A percentile compares a stretch with the other conserved stretches of the same genome.
Evolutionary conservation across 1,284 basidiomycete species (phyloP).

Genomic region (Termitomyces sp.): DNA sequence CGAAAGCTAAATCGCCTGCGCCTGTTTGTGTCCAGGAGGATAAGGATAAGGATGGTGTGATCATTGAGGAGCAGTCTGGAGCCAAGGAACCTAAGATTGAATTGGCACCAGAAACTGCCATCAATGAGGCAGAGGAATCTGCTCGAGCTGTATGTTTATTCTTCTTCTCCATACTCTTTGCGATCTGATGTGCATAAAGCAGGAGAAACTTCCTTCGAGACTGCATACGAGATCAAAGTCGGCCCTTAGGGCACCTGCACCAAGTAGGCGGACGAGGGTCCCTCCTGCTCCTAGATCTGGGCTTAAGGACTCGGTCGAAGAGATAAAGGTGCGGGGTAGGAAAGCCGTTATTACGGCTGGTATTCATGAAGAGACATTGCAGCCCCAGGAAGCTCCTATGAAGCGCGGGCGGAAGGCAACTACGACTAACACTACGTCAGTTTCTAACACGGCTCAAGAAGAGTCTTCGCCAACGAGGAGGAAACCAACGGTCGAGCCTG

Average conservation of each 20-base stretch:
- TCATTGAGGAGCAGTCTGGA: neutral
- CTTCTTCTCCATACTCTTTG: neutral
- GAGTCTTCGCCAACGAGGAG: conserved; percentile 13
- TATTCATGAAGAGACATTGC: neutral
- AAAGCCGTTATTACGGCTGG: neutral
- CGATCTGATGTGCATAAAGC: neutral
- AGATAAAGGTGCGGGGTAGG: neutral
- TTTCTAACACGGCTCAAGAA: neutral
- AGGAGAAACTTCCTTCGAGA: neutral
- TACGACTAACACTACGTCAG: neutral
- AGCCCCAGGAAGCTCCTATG: neutral
- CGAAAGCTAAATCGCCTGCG: neutral
- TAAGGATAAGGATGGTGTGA: neutral
- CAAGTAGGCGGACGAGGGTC: neutral
- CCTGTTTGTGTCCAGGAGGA: neutral
- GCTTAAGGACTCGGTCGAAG: neutral
- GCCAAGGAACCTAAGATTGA: neutral
- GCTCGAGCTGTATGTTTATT: neutral
- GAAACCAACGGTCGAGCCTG: conserved; percentile 19
- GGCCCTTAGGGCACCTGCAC: neutral
- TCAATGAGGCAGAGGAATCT: neutral
- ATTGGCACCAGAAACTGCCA: neutral
- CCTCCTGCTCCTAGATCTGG: neutral
- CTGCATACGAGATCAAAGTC: conserved; percentile 1
- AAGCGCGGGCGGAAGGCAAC: conserved; percentile 11